phyloP scores from a whole-genome alignment of 2,329 filamentous ascomycete genomes.

The Phoma sp. region DNA sequence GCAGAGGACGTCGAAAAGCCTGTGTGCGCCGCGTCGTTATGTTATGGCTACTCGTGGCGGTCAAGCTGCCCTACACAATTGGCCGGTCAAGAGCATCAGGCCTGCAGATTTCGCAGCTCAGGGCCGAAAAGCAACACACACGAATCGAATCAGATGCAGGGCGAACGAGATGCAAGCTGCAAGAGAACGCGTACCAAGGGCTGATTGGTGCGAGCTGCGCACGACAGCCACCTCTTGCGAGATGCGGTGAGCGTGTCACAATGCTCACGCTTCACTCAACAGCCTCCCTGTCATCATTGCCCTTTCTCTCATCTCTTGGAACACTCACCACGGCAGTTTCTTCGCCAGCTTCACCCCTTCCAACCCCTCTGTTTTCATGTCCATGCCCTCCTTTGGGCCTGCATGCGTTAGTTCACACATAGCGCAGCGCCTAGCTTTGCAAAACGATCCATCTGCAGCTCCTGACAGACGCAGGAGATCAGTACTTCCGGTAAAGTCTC shows the following conservation, averaged over 20 bases:
- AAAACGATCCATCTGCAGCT: conserved; percentile 29
- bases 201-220: conserved; percentile 28
- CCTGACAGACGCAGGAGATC: conserved; percentile 21
- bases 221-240: conserved; percentile 32
- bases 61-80: conserved; percentile 28
- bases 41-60: conserved; percentile 35
- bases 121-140: conserved; percentile 22
- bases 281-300: conserved; percentile 3
- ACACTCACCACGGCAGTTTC: background rate
- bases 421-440: conserved; percentile 24
- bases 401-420: conserved; percentile 36
- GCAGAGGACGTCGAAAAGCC: conserved; percentile 16
- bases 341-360: background rate
- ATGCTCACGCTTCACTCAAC: conserved; percentile 21
- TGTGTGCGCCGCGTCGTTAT: conserved; percentile 25
- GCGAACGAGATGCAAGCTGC: conserved; percentile 23
- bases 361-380: conserved; percentile 8
- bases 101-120: conserved; percentile 32
- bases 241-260: conserved; percentile 37
- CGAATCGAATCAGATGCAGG: conserved; percentile 29
- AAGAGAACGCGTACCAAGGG: conserved; percentile 17
- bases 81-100: conserved; percentile 11
- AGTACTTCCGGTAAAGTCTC: conserved; percentile 28
- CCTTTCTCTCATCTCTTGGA: conserved; percentile 1
- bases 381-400: conserved; percentile 30